phyloP scores from a whole-genome alignment of 257 asterid species.

The Nyctanthes arbortristis region DNA sequence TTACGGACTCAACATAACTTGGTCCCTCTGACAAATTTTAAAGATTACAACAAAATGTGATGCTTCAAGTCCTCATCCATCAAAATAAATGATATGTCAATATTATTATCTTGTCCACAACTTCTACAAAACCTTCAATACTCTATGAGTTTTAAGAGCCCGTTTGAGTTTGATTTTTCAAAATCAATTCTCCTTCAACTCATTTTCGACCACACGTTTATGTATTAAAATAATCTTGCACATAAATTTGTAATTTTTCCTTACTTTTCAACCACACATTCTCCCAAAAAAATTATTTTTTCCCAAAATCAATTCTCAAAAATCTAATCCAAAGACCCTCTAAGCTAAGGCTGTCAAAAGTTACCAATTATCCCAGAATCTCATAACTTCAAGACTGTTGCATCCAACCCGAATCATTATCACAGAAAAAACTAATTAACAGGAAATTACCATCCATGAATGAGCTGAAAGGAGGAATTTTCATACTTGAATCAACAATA shows the following conservation, averaged over 20 bases:
- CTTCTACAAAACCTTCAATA: background rate
- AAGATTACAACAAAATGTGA: background rate
- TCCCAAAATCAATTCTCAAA: too few species aligned
- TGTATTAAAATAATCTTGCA: too few species aligned
- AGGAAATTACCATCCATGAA: background rate
- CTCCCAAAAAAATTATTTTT: too few species aligned
- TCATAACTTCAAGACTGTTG: background rate
- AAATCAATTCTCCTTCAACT: too few species aligned
- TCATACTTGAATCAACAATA: background rate
- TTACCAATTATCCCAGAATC: conserved; percentile 1
- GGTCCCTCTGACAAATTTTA: background rate
- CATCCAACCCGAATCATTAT: background rate
- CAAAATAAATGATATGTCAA: background rate
- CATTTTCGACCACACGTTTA: too few species aligned
- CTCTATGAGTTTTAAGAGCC: background rate
- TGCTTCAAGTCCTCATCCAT: background rate
- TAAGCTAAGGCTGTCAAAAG: background rate
- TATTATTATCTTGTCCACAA: background rate
- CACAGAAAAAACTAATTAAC: background rate
- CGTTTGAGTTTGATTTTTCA: too few species aligned
- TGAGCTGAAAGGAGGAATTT: conserved; percentile 17
- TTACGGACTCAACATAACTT: background rate
- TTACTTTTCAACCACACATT: too few species aligned
- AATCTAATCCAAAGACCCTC: too few species aligned
- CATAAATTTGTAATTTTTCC: too few species aligned